These are phyloP conservation scores for Pseudocercospora pini-densiflorae DNA, from an alignment of 2,329 filamentous ascomycete species.

Conservation along the genomic window DNA sequence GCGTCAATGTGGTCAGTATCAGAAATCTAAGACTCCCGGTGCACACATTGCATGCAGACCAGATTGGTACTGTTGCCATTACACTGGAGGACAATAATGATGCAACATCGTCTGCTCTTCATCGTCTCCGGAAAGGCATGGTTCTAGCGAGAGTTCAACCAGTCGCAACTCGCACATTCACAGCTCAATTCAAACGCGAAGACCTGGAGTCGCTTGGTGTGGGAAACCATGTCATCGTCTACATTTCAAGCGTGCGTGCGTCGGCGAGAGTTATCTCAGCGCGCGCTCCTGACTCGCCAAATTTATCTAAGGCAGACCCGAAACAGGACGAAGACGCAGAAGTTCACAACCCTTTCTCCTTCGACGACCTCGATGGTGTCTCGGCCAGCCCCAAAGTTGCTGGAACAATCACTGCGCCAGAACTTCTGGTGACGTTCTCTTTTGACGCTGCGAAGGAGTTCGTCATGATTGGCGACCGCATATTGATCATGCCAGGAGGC, in stretches of 20 bases:
- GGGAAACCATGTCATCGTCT: constrained; percentile 77
- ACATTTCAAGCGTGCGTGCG: constrained; percentile 84
- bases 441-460: constrained; percentile 73
- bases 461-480: constrained; percentile 71
- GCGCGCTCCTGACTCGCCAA: constrained; percentile 37
- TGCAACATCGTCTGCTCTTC: constrained; percentile 36
- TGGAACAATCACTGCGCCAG: constrained; percentile 31
- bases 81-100: constrained; percentile 53
- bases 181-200: constrained; percentile 69
- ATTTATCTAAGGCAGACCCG: not conserved
- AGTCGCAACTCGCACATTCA: constrained; percentile 54
- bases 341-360: constrained; percentile 30
- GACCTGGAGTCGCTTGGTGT: constrained; percentile 67
- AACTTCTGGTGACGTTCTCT: constrained; percentile 65
- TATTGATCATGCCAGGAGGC: constrained; percentile 73
- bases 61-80: constrained; percentile 88
- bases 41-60: constrained; percentile 72
- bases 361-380: constrained; percentile 31
- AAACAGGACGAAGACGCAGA: constrained; percentile 41
- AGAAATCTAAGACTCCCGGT: constrained; percentile 87
- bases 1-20: constrained; percentile 80
- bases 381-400: constrained; percentile 27
- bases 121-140: constrained; percentile 75
- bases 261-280: constrained; percentile 70
- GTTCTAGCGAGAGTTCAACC: constrained; percentile 68